Conservation (phyloP, 345 rosid genomes). For the Corchorus capsularis region DNA sequence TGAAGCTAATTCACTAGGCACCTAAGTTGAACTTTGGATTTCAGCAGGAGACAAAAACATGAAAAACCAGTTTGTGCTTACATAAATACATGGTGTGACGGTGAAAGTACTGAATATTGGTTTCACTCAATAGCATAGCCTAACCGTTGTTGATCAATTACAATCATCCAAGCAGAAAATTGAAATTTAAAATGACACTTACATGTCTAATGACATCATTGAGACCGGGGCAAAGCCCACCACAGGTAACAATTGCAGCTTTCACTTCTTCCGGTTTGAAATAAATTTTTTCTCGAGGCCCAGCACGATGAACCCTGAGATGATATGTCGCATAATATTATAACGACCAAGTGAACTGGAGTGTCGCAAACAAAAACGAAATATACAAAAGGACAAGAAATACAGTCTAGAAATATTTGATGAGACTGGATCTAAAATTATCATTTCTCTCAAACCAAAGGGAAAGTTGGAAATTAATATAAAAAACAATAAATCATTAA, state of each 20-base stretch:
- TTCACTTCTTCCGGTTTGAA: slow-evolving; percentile 88
- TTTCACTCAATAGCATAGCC: background rate
- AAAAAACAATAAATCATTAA: background rate
- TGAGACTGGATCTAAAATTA: slow-evolving; percentile 14
- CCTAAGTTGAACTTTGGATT: background rate
- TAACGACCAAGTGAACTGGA: background rate
- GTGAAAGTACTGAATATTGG: background rate
- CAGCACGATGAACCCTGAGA: slow-evolving; percentile 90
- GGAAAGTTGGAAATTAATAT: background rate
- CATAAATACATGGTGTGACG: background rate
- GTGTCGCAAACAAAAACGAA: background rate
- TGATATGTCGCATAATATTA: background rate
- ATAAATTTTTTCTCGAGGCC: slow-evolving; percentile 88
- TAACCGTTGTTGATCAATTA: background rate
- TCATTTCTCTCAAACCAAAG: background rate
- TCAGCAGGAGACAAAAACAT: background rate
- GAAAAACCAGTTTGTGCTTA: background rate
- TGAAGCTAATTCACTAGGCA: slow-evolving; percentile 13
- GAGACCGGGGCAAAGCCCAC: slow-evolving; percentile 96
- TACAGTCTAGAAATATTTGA: background rate
- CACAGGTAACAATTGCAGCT: slow-evolving; percentile 93
- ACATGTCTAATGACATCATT: slow-evolving; percentile 95
- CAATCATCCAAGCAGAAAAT: background rate
- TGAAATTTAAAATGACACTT: slow-evolving; percentile 22
- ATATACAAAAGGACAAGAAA: background rate